Base-by-base conservation (phyloP, 176 grass and related monocot species). In the Puya raimondii region DNA sequence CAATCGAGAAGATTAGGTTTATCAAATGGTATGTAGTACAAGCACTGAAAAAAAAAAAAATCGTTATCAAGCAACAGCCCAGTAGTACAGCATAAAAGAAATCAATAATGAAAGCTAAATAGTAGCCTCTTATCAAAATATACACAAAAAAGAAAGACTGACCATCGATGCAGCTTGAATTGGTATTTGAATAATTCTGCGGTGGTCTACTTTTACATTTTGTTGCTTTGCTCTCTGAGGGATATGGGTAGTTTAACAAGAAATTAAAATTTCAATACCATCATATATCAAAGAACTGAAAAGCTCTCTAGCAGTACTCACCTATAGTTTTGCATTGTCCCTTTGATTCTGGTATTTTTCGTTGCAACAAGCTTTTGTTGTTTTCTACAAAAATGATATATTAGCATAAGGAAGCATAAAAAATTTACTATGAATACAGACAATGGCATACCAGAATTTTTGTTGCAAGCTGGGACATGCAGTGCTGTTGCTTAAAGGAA, bases 371-470 rank as follows among this genome's bases (percentile, higher is more conserved):
- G 10, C 27, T 58, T 67, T 74, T 68, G 7, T 58, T 59, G 42
- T 74, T 25, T 53, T 26, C 70, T 80, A 50, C 21, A 80, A 68
- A 2, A 79, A 64, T 68, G 65, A 3, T 49, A 42, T 15, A 23
- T 22, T 61, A 61, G 56, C 56, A 16, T 61, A 9, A 14, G 33
- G 33, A 42, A 42, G 26, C 49, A 29, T 6, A 29, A 25, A 20
- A 18, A 9, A 50, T 51, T 20, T 16, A 7, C 7, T 25, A 10
- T 29, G 18, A 15, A 67, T 42, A 29, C 23, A 48, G 9, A n/a
- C 64, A 16, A 5, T 18, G 11, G 5, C 10, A 67, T 27, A 67
- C 16, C 27, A 67, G 33, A 42, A 42, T 42, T 42, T 42, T 42
- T 6, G 4, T 42, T 42, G 33, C 33, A 42, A 42, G 33, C 33